Evolutionary conservation across 139 green algal species (phyloP).

Genomic region (Haematococcus sp.): DNA sequence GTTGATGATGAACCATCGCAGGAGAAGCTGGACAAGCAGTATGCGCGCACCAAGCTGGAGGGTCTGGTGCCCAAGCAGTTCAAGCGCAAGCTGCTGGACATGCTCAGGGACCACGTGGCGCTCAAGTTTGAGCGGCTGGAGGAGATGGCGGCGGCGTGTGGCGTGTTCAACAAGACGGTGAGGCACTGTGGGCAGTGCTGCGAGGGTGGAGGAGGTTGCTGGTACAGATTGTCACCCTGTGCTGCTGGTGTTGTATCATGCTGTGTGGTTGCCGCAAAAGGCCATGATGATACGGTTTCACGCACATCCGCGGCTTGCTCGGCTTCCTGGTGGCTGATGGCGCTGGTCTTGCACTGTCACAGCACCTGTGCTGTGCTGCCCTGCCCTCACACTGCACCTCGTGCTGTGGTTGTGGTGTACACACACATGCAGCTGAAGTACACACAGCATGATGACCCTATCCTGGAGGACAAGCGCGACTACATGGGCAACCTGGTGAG

Average conservation of each 20-base stretch:
- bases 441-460: conserved; percentile 29
- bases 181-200: not conserved
- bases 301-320: not conserved
- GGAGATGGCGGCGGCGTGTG: conserved; percentile 13
- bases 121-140: conserved; percentile 26
- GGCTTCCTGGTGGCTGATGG: not conserved
- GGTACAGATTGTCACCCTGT: not conserved
- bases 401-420: no score
- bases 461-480: conserved; percentile 34
- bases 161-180: conserved; percentile 36
- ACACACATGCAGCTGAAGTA: conserved; percentile 45
- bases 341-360: not conserved
- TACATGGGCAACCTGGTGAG: conserved; percentile 35
- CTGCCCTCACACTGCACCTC: no score
- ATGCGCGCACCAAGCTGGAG: conserved; percentile 26
- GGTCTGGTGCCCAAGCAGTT: conserved; percentile 18
- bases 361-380: no score
- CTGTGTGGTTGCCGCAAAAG: not conserved
- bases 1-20: no score
- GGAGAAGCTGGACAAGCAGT: conserved; percentile 48
- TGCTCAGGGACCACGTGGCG: not conserved
- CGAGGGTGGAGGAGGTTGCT: not conserved
- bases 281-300: not conserved
- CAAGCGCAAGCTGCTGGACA: not conserved
- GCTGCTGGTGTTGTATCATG: not conserved